Conservation (phyloP, 2,329 filamentous ascomycete genomes). For the Botrytis fragariae region DNA sequence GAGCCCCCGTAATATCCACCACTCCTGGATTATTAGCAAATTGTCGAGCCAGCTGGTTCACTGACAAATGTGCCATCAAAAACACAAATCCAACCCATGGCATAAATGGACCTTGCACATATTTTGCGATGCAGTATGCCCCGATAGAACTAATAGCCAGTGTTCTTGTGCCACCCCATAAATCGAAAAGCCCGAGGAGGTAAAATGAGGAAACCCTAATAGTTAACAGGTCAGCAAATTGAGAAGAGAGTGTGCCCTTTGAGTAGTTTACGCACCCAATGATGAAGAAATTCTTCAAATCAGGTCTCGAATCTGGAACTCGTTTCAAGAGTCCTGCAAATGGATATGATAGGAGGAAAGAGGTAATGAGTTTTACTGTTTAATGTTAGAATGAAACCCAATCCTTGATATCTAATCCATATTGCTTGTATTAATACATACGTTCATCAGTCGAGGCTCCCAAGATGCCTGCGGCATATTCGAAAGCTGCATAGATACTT, state of each 20-base stretch:
- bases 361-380: slow-evolving; percentile 89
- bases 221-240: slow-evolving; percentile 21
- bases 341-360: slow-evolving; percentile 89
- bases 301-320: slow-evolving; percentile 79
- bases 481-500: slow-evolving; percentile 52
- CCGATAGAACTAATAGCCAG: slow-evolving; percentile 75
- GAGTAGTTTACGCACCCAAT: slow-evolving; percentile 57
- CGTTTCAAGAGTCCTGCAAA: slow-evolving; percentile 85
- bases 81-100: slow-evolving; percentile 95
- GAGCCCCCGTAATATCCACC: slow-evolving; percentile 88
- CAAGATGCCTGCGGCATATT: slow-evolving; percentile 53
- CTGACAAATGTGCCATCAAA: slow-evolving; percentile 91
- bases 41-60: slow-evolving; percentile 84
- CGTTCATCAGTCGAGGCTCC: slow-evolving; percentile 65
- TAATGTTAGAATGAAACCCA: slow-evolving; percentile 21
- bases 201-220: slow-evolving; percentile 79
- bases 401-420: not conserved
- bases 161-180: slow-evolving; percentile 82
- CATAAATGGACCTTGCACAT: slow-evolving; percentile 87
- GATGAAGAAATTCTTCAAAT: slow-evolving; percentile 84
- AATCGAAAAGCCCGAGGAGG: slow-evolving; percentile 85
- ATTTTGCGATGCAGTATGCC: slow-evolving; percentile 80
- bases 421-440: slow-evolving; percentile 39
- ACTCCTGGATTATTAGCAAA: slow-evolving; percentile 60
- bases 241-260: not conserved